phyloP scores from a whole-genome alignment of 1,284 basidiomycete species.

The Phaffia rhodozyma region DNA sequence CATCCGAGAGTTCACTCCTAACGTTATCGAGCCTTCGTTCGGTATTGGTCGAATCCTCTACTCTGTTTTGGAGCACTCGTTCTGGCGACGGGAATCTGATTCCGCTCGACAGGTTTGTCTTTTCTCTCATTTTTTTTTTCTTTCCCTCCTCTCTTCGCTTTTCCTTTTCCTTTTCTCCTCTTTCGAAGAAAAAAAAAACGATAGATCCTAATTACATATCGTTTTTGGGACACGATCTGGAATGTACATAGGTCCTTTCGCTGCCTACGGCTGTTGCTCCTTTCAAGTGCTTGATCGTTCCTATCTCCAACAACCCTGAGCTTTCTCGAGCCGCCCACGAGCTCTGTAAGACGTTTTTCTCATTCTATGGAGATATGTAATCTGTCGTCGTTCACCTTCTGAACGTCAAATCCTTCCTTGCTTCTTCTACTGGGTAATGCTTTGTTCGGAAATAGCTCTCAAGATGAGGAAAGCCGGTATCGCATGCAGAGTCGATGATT shows the following conservation, averaged over 20 bases:
- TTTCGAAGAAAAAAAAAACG: slow-evolving; percentile 8
- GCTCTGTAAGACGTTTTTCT: slow-evolving; percentile 57
- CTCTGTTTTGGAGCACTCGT: slow-evolving; percentile 86
- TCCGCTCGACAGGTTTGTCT: slow-evolving; percentile 59
- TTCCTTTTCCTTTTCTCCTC: slow-evolving; percentile 20
- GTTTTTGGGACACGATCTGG: slow-evolving; percentile 8
- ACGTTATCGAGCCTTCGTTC: slow-evolving; percentile 98
- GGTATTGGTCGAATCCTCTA: slow-evolving; percentile 95
- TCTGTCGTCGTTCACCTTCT: slow-evolving; percentile 5
- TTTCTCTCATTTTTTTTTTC: slow-evolving; percentile 20
- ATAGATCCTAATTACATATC: no score
- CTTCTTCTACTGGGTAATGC: neutral
- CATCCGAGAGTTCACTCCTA: slow-evolving; percentile 83
- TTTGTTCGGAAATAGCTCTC: slow-evolving; percentile 45
- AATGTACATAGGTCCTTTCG: slow-evolving; percentile 57
- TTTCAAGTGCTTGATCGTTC: slow-evolving; percentile 91
- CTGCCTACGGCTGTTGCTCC: slow-evolving; percentile 85
- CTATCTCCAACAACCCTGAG: slow-evolving; percentile 76
- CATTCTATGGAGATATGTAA: slow-evolving; percentile 14
- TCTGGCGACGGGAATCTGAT: slow-evolving; percentile 89
- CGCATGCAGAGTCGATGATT: slow-evolving; percentile 88
- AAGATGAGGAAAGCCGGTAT: slow-evolving; percentile 80
- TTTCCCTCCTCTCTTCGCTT: neutral
- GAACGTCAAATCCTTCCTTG: neutral
- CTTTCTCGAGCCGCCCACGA: slow-evolving; percentile 76